Percentiles rank a stretch among this genome's conserved stretches.
Conservation (phyloP, 1,284 basidiomycete genomes). For the Malassezia equina region DNA sequence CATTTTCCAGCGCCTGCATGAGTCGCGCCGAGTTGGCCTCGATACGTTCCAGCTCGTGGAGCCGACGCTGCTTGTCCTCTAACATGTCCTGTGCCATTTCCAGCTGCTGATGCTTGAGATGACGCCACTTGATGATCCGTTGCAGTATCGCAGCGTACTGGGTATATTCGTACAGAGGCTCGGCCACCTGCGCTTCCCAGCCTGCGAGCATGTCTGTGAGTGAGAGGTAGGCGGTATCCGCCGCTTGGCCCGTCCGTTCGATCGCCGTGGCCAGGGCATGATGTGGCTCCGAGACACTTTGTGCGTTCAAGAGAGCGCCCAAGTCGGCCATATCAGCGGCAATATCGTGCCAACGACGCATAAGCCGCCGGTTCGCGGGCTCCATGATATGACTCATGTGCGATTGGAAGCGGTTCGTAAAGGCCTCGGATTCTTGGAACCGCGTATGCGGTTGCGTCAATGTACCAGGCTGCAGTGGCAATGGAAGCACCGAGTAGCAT, state of each 20-base stretch:
- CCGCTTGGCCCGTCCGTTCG: slow-evolving; percentile 87
- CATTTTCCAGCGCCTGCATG: slow-evolving; percentile 64
- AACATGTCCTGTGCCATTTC: slow-evolving; percentile 89
- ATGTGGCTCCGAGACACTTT: slow-evolving; percentile 73
- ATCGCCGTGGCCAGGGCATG: slow-evolving; percentile 63
- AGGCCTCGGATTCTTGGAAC: slow-evolving; percentile 89
- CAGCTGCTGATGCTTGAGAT: slow-evolving; percentile 95
- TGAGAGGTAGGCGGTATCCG: slow-evolving; percentile 84
- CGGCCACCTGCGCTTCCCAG: slow-evolving; percentile 68
- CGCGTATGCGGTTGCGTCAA: slow-evolving; percentile 50
- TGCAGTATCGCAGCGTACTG: slow-evolving; percentile 93
- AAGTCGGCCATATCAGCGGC: slow-evolving; percentile 86
- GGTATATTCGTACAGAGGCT: slow-evolving; percentile 87
- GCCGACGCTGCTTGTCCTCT: slow-evolving; percentile 71
- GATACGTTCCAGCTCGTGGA: slow-evolving; percentile 82
- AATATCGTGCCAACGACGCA: slow-evolving; percentile 87
- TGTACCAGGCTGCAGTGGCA: slow-evolving; percentile 56
- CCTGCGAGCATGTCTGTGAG: slow-evolving; percentile 61
- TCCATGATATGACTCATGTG: slow-evolving; percentile 88
- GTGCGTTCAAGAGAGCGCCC: slow-evolving; percentile 88
- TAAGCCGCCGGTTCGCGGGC: slow-evolving; percentile 78
- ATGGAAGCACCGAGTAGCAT: slow-evolving; percentile 74
- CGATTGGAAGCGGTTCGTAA: slow-evolving; percentile 88
- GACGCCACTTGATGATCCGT: slow-evolving; percentile 81
- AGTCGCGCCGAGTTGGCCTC: slow-evolving; percentile 81